These are phyloP conservation scores for Thalassiosira mediterranea DNA, from an alignment of 352 stramenopile genomes.

Conservation along the genomic window DNA sequence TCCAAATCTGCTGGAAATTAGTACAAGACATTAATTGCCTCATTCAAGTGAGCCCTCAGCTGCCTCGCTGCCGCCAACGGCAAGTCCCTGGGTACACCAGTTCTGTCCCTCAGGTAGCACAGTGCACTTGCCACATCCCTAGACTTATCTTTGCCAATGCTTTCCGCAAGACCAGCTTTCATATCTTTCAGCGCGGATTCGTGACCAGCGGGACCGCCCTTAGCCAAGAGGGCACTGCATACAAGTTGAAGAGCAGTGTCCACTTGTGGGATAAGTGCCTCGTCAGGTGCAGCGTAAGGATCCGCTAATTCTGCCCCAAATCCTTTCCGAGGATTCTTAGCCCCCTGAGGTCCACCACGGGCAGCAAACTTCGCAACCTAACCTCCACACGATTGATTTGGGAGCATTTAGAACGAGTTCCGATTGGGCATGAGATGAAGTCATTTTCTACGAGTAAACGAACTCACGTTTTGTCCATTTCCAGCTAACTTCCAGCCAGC, in stretches of 20 bases:
- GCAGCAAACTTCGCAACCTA: constrained; percentile 70
- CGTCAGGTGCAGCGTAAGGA: constrained; percentile 71
- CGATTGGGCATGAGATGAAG: constrained; percentile 6
- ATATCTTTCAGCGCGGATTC: constrained; percentile 37
- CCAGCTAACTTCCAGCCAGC: constrained; percentile 75
- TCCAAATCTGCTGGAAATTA: constrained; percentile 7
- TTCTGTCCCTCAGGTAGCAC: constrained; percentile 75
- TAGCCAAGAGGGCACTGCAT: constrained; percentile 50
- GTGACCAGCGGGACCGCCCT: constrained; percentile 25
- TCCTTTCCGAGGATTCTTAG: constrained; percentile 73
- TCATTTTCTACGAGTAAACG: constrained; percentile 69
- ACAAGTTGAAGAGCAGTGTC: constrained; percentile 65
- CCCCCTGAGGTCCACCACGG: constrained; percentile 64
- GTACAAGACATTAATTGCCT: constrained; percentile 60
- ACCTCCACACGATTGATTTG: no score
- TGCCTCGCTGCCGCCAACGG: constrained; percentile 71
- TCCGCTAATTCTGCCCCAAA: constrained; percentile 80
- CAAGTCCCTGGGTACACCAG: constrained; percentile 78
- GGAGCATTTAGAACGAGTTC: constrained; percentile 3
- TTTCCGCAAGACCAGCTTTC: constrained; percentile 33
- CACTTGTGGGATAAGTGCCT: constrained; percentile 54
- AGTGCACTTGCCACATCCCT: constrained; percentile 60
- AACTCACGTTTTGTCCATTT: constrained; percentile 62
- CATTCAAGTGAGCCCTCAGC: constrained; percentile 82
- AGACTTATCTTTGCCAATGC: constrained; percentile 33